Conservation (phyloP, 768 basidiomycete species). For the Boletus vinaceobasis region DNA sequence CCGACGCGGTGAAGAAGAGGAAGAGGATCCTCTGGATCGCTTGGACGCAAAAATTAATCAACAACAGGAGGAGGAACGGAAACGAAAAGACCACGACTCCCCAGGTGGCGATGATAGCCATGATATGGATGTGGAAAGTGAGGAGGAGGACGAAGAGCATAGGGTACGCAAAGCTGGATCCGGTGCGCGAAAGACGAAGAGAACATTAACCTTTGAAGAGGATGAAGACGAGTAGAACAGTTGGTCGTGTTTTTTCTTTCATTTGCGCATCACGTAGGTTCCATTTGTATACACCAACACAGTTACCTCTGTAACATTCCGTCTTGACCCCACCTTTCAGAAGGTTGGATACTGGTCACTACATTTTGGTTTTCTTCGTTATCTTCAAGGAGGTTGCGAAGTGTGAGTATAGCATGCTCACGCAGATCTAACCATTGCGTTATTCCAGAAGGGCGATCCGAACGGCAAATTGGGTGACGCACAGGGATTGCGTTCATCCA, state of each 20-base stretch:
- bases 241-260: background rate
- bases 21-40: slow-evolving; percentile 63
- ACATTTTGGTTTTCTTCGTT: slow-evolving; percentile 80
- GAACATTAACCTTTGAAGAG: slow-evolving; percentile 52
- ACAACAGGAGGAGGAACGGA: slow-evolving; percentile 50
- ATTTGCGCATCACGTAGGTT: background rate
- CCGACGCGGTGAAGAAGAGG: slow-evolving; percentile 39
- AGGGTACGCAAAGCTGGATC: slow-evolving; percentile 56
- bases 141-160: slow-evolving; percentile 67
- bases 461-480: slow-evolving; percentile 34
- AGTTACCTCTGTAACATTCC: slow-evolving; percentile 42
- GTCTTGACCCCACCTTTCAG: slow-evolving; percentile 53
- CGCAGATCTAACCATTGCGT: slow-evolving; percentile 55
- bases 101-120: slow-evolving; percentile 37
- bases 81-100: slow-evolving; percentile 36
- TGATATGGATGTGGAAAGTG: slow-evolving; percentile 74
- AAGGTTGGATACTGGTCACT: slow-evolving; percentile 69
- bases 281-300: slow-evolving; percentile 25
- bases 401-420: slow-evolving; percentile 86
- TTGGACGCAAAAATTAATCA: slow-evolving; percentile 66
- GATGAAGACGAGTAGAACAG: slow-evolving; percentile 47
- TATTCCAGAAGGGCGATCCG: background rate
- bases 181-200: slow-evolving; percentile 49
- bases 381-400: slow-evolving; percentile 71
- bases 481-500: slow-evolving; percentile 94